A percentile compares a stretch with the other conserved stretches of the same genome.
phyloP scores from a whole-genome alignment of 164 flowering plant species.

The Chimonanthus salicifolius region DNA sequence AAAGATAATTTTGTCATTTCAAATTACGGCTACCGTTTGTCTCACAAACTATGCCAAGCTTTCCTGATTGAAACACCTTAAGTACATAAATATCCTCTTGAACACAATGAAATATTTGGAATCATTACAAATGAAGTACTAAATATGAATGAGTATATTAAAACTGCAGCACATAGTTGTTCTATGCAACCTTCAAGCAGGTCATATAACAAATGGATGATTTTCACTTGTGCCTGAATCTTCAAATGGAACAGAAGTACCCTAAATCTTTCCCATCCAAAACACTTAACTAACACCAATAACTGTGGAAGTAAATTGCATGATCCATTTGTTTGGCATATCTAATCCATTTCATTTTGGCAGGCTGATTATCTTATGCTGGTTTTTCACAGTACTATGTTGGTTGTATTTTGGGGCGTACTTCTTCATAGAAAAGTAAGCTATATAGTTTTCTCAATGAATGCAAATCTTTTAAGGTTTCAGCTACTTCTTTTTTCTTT shows the following conservation, averaged over 20 bases:
- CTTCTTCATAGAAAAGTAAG: slow-evolving; percentile 61
- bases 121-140: not conserved
- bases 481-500: not conserved
- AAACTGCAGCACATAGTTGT: not conserved
- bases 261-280: not conserved
- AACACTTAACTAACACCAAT: not conserved
- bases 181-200: too few relatives aligned
- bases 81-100: not conserved
- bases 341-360: slow-evolving; percentile 7
- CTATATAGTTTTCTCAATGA: not conserved
- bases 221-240: not conserved
- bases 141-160: not conserved
- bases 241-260: not conserved
- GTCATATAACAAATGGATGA: too few relatives aligned
- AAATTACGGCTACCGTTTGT: not conserved
- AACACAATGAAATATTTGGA: not conserved
- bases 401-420: slow-evolving; percentile 76
- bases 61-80: not conserved
- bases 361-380: slow-evolving; percentile 65
- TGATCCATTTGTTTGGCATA: not conserved
- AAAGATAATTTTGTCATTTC: not conserved
- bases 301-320: too few relatives aligned
- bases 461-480: not conserved
- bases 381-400: slow-evolving; percentile 59
- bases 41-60: not conserved